Evolutionary conservation across 208 protist genomes (phyloP).

Genomic region (Lotmaria passim): DNA sequence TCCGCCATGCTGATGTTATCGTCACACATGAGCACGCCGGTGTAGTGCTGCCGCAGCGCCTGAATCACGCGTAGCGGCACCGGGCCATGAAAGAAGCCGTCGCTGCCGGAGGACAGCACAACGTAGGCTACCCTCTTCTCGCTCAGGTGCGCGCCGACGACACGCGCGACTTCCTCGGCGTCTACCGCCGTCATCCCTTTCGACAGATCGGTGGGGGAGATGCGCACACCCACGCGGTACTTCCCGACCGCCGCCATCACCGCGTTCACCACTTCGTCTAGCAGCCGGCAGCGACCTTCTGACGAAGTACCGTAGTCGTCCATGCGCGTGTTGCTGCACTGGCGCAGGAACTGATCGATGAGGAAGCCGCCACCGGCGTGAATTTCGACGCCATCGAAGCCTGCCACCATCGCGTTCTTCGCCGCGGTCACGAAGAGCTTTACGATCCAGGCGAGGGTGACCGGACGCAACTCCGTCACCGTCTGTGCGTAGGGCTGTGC

Average conservation of each 20-base stretch:
- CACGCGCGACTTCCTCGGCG: constrained; percentile 53
- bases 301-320: no score
- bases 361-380: no score
- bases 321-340: no score
- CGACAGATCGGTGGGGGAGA: constrained; percentile 62
- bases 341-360: no score
- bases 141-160: constrained; percentile 40
- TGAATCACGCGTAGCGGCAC: constrained; percentile 45
- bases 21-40: constrained; percentile 49
- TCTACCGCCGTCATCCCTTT: constrained; percentile 46
- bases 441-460: no score
- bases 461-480: no score
- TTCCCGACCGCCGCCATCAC: constrained; percentile 46
- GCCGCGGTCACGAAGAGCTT: no score
- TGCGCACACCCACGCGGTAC: constrained; percentile 55
- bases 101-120: constrained; percentile 20
- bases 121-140: constrained; percentile 37
- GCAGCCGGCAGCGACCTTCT: no score
- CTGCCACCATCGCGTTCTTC: no score
- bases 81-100: constrained; percentile 41
- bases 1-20: constrained; percentile 43
- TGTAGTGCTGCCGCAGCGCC: constrained; percentile 46
- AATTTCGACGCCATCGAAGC: no score
- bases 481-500: no score
- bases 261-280: constrained; percentile 59